These are phyloP conservation scores for Ogataea glucozyma DNA, from an alignment of 805 yeast species.

Conservation along the genomic window DNA sequence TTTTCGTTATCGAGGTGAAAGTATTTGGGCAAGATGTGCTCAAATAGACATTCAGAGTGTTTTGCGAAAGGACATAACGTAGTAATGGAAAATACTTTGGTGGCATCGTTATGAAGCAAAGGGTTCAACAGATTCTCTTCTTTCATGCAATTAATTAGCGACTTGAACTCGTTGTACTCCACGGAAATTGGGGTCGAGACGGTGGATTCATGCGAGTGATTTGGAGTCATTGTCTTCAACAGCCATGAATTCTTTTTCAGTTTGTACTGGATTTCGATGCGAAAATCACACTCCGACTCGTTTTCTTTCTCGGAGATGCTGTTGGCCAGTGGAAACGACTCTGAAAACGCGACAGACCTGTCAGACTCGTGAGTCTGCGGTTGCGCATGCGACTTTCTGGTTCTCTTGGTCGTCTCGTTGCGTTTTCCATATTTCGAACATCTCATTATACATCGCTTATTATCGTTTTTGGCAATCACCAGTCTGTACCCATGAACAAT, in stretches of 20 bases:
- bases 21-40: constrained; percentile 14
- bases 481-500: constrained; percentile 27
- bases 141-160: background rate
- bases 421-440: constrained; percentile 23
- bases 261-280: constrained; percentile 29
- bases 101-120: background rate
- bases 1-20: constrained; percentile 5
- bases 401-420: constrained; percentile 3
- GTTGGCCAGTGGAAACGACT: too few relatives aligned
- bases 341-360: too few relatives aligned
- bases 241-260: constrained; percentile 29
- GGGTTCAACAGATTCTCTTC: background rate
- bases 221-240: constrained; percentile 23
- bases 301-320: constrained; percentile 1
- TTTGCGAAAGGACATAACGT: constrained; percentile 12
- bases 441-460: constrained; percentile 25
- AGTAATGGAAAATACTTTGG: constrained; percentile 5
- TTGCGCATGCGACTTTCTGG: too few relatives aligned
- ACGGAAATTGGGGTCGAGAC: constrained; percentile 7
- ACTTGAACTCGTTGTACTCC: constrained; percentile 7
- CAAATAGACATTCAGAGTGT: constrained; percentile 17
- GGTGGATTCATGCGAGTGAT: constrained; percentile 23
- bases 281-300: constrained; percentile 25
- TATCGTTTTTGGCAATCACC: constrained; percentile 29
- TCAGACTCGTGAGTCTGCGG: too few relatives aligned